phyloP scores from a whole-genome alignment of 1,139 yeast species.

The Suhomyces anneliseae region DNA sequence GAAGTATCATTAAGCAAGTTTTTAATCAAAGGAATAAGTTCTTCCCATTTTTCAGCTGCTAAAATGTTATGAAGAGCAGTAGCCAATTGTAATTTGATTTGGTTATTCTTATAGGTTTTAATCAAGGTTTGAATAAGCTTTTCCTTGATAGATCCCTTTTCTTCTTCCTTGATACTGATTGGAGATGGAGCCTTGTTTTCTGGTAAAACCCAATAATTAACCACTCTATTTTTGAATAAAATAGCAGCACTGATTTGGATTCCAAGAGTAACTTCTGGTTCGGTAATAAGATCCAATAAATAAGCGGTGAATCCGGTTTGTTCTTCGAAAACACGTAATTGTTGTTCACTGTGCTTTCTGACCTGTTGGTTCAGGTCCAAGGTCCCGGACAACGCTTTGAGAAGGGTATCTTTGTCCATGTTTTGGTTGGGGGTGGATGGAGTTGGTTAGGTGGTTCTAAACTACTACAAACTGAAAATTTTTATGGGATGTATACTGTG shows the following conservation, averaged over 20 bases:
- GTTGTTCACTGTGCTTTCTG: conserved; percentile 45
- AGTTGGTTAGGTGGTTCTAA: neutral
- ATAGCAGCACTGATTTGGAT: conserved; percentile 64
- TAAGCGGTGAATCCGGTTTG: conserved; percentile 60
- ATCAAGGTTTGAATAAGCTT: conserved; percentile 49
- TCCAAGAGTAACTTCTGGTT: conserved; percentile 45
- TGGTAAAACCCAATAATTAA: conserved; percentile 54
- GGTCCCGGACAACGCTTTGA: conserved; percentile 46
- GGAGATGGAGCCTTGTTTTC: conserved; percentile 34
- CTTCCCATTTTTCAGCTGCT: conserved; percentile 48
- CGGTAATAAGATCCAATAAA: conserved; percentile 53
- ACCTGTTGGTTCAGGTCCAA: conserved; percentile 38
- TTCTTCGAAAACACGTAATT: conserved; percentile 40
- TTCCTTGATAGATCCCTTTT: conserved; percentile 53
- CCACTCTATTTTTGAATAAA: conserved; percentile 64
- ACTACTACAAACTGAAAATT: conserved; percentile 2
- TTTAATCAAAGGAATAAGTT: conserved; percentile 34
- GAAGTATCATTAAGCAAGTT: conserved; percentile 45
- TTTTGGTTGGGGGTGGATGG: neutral
- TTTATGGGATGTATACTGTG: neutral
- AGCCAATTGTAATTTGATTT: conserved; percentile 40
- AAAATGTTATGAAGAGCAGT: conserved; percentile 47
- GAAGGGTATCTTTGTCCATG: conserved; percentile 46
- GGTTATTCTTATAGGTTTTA: conserved; percentile 34
- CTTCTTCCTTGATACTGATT: conserved; percentile 42